Evolutionary conservation across 169 alveolate genomes (phyloP), one percentile per base, ranked within the genome.

Genomic region (Plasmodium fragile): DNA sequence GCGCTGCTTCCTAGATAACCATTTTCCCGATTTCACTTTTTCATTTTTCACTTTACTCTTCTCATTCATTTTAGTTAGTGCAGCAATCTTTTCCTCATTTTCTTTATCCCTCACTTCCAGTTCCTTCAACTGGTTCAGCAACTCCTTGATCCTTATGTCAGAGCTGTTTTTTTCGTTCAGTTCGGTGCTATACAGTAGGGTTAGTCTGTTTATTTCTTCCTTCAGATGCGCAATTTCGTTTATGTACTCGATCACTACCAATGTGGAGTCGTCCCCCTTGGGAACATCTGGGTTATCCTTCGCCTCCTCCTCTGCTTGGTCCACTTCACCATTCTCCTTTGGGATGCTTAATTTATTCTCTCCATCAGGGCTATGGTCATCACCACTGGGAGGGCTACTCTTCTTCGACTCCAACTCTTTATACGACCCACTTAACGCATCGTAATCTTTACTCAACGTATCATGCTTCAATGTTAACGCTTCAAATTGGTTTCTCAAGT

Each of bases 121-220:
- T 16, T 77, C 85, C 8, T 59, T 78, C 36, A 87, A 69, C 30
- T 78, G 30, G 25, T 59, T 79, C 4, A 13, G 32, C 32, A 87
- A 34, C n/a, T 52, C 73, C 18, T 71, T 72, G 32, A 49, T 18
- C 34, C 71, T 87, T 59, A 53, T 79, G 32, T 87, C 93, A 78
- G 72, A 87, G 25, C 81, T 87, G 32, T 87, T 87, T 41, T 87
- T 87, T 43, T 45, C 78, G 32, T 87, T 87, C 71, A 87, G 18
- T 55, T 78, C 93, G 32, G 59, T 79, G 71, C 93, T 79, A 59
- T 87, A 87, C 34, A 87, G 36, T 36, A 87, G 34, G 36, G 75
- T 87, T 2, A 87, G 16, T 49, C 53, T 87, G 43, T 87, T 87
- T 59, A 87, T 78, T 78, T 87, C 93, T 34, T 79, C 89, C 49